A percentile compares a stretch with the other conserved stretches of the same genome.
These are phyloP conservation scores for Xylariaceae sp. DNA, from an alignment of 2,329 filamentous ascomycete species.

Conservation along the genomic window DNA sequence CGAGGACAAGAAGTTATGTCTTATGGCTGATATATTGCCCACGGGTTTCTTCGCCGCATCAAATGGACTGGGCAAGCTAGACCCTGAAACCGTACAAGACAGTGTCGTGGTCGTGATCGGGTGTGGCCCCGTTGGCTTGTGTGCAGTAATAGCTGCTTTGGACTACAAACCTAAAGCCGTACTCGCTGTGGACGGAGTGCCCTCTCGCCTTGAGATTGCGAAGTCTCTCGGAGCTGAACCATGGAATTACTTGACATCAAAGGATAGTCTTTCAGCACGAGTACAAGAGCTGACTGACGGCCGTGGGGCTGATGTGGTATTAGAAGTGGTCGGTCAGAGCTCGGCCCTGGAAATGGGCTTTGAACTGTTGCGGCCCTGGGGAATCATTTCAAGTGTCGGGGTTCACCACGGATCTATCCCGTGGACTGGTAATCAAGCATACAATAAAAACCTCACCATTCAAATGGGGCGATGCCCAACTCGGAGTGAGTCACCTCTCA, in stretches of 20 bases:
- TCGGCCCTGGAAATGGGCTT: conserved; percentile 16
- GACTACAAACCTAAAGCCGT: conserved; percentile 14
- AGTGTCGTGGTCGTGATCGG: conserved; percentile 14
- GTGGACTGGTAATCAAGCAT: conserved; percentile 13
- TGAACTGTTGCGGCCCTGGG: conserved; percentile 13
- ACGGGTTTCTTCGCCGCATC: conserved; percentile 16
- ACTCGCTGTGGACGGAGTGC: conserved; percentile 13
- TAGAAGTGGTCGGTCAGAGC: conserved; percentile 16
- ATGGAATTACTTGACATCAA: conserved; percentile 12
- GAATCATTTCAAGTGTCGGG: conserved; percentile 15
- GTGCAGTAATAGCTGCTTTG: conserved; percentile 15
- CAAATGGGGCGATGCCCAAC: conserved; percentile 18
- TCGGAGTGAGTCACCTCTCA: conserved; percentile 7
- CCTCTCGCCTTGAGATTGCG: conserved; percentile 8
- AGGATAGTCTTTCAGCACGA: conserved; percentile 7
- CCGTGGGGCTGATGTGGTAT: conserved; percentile 14
- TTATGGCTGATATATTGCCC: conserved; percentile 18
- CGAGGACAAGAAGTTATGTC: conserved; percentile 11
- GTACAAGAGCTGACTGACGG: conserved; percentile 12
- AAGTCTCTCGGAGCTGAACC: conserved; percentile 11
- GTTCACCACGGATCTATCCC: conserved; percentile 14
- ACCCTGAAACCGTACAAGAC: conserved; percentile 4
- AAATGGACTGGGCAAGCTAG: conserved; percentile 7
- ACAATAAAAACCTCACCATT: conserved; percentile 14
- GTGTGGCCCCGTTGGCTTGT: conserved; percentile 16